Percentiles rank a stretch among this genome's conserved stretches.
Evolutionary conservation across 176 grass and related monocot genomes (phyloP).

Genomic region (Musa acuminata): DNA sequence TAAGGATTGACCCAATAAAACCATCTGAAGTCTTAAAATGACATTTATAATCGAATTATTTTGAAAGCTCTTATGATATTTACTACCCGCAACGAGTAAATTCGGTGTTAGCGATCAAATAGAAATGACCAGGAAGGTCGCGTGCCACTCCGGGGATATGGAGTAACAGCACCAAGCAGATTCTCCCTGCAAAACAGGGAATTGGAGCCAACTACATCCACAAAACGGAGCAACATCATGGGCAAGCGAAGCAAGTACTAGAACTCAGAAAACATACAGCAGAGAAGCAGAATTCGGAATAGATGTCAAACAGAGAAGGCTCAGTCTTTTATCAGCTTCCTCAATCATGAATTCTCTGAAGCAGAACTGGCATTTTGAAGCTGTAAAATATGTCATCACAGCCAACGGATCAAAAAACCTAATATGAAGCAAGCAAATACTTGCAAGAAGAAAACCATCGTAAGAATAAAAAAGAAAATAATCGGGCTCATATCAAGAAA

Average conservation of each 20-base stretch:
- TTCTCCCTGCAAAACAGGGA: conserved; percentile 36
- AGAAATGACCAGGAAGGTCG: too few species aligned
- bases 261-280: background rate
- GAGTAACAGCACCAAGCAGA: conserved; percentile 31
- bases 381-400: conserved; percentile 37
- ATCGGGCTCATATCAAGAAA: conserved; percentile 53
- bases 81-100: too few species aligned
- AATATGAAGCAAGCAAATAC: background rate
- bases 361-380: conserved; percentile 63
- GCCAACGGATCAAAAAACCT: background rate
- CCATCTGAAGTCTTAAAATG: too few species aligned
- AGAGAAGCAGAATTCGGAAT: background rate
- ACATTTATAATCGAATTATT: too few species aligned
- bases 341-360: conserved; percentile 74
- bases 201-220: conserved; percentile 22
- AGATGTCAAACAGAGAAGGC: background rate
- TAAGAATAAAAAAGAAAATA: background rate
- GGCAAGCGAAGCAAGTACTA: background rate
- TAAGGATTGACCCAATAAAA: too few species aligned
- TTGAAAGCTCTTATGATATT: too few species aligned
- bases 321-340: conserved; percentile 38
- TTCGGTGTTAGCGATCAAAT: too few species aligned
- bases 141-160: background rate
- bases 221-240: conserved; percentile 8
- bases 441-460: background rate